Percentiles rank a stretch among this genome's conserved stretches.
These are phyloP conservation scores for Coniosporium apollinis DNA, from an alignment of 495 filamentous ascomycete genomes.

Conservation along the genomic window DNA sequence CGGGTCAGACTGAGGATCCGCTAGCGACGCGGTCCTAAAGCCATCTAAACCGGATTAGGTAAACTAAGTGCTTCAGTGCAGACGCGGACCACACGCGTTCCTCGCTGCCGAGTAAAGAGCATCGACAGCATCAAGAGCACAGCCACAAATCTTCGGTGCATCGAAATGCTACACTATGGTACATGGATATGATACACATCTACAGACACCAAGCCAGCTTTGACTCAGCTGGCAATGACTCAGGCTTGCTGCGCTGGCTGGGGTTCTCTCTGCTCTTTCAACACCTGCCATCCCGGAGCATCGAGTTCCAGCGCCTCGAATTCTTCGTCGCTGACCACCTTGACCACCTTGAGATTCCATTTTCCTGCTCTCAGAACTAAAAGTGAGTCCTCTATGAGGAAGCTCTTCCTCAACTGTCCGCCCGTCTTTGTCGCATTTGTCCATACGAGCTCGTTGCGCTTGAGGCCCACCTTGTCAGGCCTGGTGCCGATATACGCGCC, in stretches of 20 bases:
- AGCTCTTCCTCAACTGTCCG: conserved; percentile 21
- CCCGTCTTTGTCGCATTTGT: not conserved
- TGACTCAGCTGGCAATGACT: no score
- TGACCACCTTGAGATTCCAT: conserved; percentile 58
- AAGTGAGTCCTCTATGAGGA: conserved; percentile 42
- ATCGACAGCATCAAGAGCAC: no score
- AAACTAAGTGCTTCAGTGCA: no score
- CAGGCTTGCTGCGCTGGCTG: conserved; percentile 35
- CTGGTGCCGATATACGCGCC: conserved; percentile 12
- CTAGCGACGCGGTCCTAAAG: no score
- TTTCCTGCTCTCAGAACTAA: conserved; percentile 64
- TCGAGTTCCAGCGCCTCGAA: conserved; percentile 21
- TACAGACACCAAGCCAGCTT: no score
- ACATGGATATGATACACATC: no score
- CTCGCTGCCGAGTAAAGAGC: no score
- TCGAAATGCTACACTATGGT: no score
- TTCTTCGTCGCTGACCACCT: conserved; percentile 55
- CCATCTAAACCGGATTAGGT: no score
- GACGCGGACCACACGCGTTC: no score
- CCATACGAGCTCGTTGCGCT: conserved; percentile 31
- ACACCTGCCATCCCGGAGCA: conserved; percentile 11
- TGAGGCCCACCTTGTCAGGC: not conserved
- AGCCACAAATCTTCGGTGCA: no score
- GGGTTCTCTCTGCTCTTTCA: not conserved
- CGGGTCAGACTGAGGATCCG: no score